Evolutionary conservation across 345 rosid genomes (phyloP), one percentile per base, ranked within the genome.

Genomic region (Aquilaria malaccensis): DNA sequence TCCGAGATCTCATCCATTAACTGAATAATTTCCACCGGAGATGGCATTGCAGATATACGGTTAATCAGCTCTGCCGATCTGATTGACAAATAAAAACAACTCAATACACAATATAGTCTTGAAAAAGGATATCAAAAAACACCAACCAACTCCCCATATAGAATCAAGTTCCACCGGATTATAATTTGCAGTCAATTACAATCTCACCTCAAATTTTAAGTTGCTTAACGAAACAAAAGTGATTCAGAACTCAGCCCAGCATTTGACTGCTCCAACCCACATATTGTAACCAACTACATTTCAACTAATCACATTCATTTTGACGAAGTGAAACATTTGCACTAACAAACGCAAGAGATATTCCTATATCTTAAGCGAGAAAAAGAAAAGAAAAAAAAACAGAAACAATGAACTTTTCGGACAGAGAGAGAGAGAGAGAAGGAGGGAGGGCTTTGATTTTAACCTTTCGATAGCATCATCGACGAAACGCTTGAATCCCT

Each of bases 1-100:
- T 94, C 73, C 10, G 97, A 88, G 58, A 94, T 90, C 76, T 94
- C 99, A 67, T 94, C 97, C 96, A 94, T 86, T 62, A 96, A 86
- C 60, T 68, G 79, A 41, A 94, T 64, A 56, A 88, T 74, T 62
- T 94, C 89, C 31, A 77, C 68, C 2, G 99, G 79, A 0, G 96
- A 76, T 68, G 95, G 88, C 91, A 71, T 82, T 7, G 70, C 71
- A 32, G 93, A 73, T 62, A 94, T 85, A 70, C 66, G 75, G 69
- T 74, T 66, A 64, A 90, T 81, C 67, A 94, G 76, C 69, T 88
- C 99, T 1, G 74, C 75, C 0, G 95, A 85, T 87, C 99, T 94
- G 68, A 62, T n/a, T 14, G 56, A 51, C 10, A 46, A 33, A 9
- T 22, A 22, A 68, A 59, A 30, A 22, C 15, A 30, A 56, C 9